Percentiles rank a stretch among this genome's conserved stretches.
phyloP scores from a whole-genome alignment of 768 basidiomycete genomes.

The Russula virescens region DNA sequence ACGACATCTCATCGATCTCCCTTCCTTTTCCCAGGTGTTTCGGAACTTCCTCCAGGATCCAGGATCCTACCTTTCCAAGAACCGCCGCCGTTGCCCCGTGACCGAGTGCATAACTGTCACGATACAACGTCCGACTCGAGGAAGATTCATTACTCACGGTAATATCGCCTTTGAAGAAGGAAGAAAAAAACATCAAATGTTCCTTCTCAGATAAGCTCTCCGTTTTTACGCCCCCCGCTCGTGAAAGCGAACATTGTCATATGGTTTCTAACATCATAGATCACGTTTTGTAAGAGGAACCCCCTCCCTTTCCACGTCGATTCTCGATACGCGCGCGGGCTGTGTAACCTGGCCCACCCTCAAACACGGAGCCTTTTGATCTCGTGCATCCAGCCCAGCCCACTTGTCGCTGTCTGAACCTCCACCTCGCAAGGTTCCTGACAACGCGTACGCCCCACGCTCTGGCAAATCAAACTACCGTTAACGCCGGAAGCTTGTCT shows the following conservation, averaged over 20 bases:
- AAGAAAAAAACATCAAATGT: no score
- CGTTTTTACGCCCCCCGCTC: background rate
- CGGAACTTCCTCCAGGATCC: conserved; percentile 1
- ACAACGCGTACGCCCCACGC: background rate
- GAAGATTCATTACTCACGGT: conserved; percentile 10
- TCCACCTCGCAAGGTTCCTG: conserved; percentile 1
- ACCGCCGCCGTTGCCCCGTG: background rate
- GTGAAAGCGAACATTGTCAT: no score
- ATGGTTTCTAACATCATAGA: no score
- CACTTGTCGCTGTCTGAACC: background rate
- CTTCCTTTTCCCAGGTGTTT: conserved; percentile 19
- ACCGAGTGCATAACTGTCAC: no score
- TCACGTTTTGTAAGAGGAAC: no score
- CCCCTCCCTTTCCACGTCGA: no score
- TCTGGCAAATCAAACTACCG: background rate
- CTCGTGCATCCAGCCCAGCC: background rate
- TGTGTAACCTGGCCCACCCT: no score
- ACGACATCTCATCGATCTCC: conserved; percentile 6
- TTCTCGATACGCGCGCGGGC: no score
- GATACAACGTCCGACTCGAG: conserved; percentile 3
- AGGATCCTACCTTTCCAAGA: background rate
- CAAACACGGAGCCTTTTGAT: background rate
- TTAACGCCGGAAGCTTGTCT: background rate
- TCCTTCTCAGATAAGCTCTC: background rate
- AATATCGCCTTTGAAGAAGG: conserved; percentile 9